Conservation (phyloP, 768 basidiomycete genomes). For the Hydnum rufescens region DNA sequence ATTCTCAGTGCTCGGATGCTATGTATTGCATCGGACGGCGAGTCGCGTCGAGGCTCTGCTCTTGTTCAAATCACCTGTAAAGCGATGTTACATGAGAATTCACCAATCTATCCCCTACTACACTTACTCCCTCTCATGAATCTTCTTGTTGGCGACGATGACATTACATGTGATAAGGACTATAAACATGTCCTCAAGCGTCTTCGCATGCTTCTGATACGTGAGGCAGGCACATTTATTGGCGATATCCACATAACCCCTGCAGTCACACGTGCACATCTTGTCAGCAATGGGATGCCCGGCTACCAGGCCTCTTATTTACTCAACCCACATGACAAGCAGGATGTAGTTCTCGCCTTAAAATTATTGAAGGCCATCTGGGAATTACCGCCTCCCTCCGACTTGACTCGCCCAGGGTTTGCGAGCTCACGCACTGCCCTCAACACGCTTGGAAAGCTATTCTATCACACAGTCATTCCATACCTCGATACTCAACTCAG, state of each 20-base stretch:
- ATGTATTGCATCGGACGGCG: constrained; percentile 18
- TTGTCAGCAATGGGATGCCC: constrained; percentile 8
- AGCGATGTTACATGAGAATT: constrained; percentile 9
- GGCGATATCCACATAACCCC: constrained; percentile 15
- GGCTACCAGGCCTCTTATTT: constrained; percentile 9
- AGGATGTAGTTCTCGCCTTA: constrained; percentile 18
- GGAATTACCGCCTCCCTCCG: constrained; percentile 11
- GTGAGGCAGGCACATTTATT: constrained; percentile 13
- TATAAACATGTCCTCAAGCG: constrained; percentile 21
- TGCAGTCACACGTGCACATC: constrained; percentile 13
- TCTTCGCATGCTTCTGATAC: constrained; percentile 16
- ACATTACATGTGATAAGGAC: constrained; percentile 22
- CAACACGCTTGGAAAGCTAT: constrained; percentile 12
- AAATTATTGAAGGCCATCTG: constrained; percentile 15
- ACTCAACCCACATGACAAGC: constrained; percentile 18
- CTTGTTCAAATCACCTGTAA: constrained; percentile 15
- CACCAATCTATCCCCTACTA: constrained; percentile 15
- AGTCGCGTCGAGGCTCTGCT: constrained; percentile 15
- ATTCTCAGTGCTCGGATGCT: neutral
- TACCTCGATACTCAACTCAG: constrained; percentile 17
- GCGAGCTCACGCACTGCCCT: constrained; percentile 13
- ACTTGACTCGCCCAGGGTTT: constrained; percentile 11
- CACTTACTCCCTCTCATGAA: constrained; percentile 14
- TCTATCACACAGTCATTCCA: constrained; percentile 16
- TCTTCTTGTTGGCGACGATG: constrained; percentile 18